phyloP scores from a whole-genome alignment of 192 early-diverging fungal species.

The Pilaira anomala region DNA sequence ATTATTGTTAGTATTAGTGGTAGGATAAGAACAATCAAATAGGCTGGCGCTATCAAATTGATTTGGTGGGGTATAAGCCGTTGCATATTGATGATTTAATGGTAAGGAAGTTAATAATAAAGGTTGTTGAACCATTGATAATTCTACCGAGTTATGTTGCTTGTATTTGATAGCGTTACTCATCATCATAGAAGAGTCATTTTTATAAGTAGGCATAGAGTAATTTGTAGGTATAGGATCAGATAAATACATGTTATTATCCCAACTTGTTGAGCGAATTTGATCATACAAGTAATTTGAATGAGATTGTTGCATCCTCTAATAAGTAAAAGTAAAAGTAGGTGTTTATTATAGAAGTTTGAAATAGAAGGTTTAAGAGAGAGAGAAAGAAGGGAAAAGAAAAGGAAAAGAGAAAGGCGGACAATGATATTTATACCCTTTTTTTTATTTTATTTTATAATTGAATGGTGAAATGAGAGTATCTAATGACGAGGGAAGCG shows the following conservation, averaged over 20 bases:
- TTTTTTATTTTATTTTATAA: background rate
- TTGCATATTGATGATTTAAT: background rate
- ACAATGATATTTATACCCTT: background rate
- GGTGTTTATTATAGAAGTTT: too few species aligned
- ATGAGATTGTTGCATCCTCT: too few species aligned
- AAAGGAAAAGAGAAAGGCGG: background rate
- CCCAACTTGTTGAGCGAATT: too few species aligned
- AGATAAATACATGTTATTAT: too few species aligned
- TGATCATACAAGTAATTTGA: too few species aligned
- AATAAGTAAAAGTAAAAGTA: background rate
- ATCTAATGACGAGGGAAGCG: background rate
- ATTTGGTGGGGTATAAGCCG: background rate
- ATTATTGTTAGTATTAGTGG: too few species aligned
- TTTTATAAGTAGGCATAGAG: too few species aligned
- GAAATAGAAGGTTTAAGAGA: background rate
- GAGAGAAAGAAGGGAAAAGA: background rate
- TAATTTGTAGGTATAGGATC: too few species aligned
- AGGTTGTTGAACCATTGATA: background rate
- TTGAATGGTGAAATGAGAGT: slow-evolving; percentile 11
- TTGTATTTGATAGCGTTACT: too few species aligned
- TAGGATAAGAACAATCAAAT: background rate
- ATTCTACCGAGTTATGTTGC: too few species aligned
- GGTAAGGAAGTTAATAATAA: background rate
- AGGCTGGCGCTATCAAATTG: background rate
- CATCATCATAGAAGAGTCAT: too few species aligned